phyloP scores from a whole-genome alignment of 1,284 basidiomycete species.

The Rhodotorula sp. region DNA sequence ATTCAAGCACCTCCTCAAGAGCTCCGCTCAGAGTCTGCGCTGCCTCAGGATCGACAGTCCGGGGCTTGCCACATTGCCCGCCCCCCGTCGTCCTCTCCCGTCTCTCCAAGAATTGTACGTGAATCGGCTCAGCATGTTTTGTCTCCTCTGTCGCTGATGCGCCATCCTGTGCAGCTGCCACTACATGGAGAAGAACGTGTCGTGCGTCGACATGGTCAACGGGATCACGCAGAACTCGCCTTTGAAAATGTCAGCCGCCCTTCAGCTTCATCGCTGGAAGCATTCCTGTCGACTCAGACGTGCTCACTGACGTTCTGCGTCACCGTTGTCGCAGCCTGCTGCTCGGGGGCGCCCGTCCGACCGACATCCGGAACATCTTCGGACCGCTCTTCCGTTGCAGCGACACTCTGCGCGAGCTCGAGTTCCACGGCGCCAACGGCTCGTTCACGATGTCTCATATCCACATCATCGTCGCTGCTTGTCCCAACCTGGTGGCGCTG shows the following conservation, averaged over 20 bases:
- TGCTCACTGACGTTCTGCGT: too few relatives aligned
- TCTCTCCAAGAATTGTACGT: conserved; percentile 5
- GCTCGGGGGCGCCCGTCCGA: background rate
- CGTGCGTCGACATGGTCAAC: background rate
- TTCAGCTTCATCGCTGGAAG: too few relatives aligned
- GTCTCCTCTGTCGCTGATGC: too few relatives aligned
- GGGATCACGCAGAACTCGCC: background rate
- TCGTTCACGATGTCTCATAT: background rate
- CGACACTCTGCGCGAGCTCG: background rate
- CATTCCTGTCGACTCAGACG: too few relatives aligned
- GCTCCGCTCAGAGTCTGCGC: background rate
- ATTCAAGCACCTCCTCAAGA: background rate
- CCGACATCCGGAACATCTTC: background rate
- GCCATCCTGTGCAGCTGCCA: background rate
- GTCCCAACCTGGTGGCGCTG: background rate
- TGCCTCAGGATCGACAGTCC: background rate
- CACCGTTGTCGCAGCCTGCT: background rate
- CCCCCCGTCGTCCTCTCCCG: background rate
- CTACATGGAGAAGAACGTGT: background rate
- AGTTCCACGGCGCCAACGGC: background rate
- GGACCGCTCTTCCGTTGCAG: background rate
- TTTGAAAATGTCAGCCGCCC: background rate
- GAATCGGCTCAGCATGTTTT: too few relatives aligned
- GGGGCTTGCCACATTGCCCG: background rate
- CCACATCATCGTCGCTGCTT: background rate